These are phyloP conservation scores for Rehmannia glutinosa DNA, from an alignment of 257 asterid species.

Conservation along the genomic window DNA sequence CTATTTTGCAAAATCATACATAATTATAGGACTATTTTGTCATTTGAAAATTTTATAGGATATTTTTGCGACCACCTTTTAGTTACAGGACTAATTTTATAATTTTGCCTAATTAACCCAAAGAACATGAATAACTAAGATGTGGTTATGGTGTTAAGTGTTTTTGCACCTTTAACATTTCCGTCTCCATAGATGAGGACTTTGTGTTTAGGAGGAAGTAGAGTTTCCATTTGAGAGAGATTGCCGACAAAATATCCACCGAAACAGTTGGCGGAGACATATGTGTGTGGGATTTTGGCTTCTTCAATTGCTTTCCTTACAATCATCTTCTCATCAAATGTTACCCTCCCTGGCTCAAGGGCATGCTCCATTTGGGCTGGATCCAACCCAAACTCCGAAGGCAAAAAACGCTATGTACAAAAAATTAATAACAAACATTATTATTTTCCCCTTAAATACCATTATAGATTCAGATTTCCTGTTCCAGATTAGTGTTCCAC, in stretches of 20 bases:
- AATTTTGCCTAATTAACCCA: too few species aligned
- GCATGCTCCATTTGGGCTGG: conserved; percentile 71
- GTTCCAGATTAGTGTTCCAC: too few species aligned
- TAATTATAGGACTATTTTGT: too few species aligned
- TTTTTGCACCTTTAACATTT: conserved; percentile 46
- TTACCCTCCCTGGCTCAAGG: conserved; percentile 71
- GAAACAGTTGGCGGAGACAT: conserved; percentile 72
- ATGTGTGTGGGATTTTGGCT: conserved; percentile 71
- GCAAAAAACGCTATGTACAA: conserved; percentile 62
- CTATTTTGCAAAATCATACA: too few species aligned
- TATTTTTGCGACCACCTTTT: too few species aligned
- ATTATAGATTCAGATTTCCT: too few species aligned
- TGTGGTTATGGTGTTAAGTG: too few species aligned
- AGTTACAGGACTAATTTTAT: too few species aligned
- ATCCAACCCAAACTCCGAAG: conserved; percentile 83
- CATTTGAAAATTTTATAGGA: too few species aligned
- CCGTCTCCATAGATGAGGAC: conserved; percentile 60
- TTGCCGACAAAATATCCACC: conserved; percentile 72
- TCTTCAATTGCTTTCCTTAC: conserved; percentile 68
- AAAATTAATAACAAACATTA: neutral
- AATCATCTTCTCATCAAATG: conserved; percentile 81
- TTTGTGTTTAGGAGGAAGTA: conserved; percentile 60
- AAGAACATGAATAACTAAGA: too few species aligned
- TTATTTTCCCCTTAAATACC: too few species aligned
- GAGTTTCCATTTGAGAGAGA: conserved; percentile 63